phyloP scores from a whole-genome alignment of 305 asterid genomes.

The Solanum chacoense region DNA sequence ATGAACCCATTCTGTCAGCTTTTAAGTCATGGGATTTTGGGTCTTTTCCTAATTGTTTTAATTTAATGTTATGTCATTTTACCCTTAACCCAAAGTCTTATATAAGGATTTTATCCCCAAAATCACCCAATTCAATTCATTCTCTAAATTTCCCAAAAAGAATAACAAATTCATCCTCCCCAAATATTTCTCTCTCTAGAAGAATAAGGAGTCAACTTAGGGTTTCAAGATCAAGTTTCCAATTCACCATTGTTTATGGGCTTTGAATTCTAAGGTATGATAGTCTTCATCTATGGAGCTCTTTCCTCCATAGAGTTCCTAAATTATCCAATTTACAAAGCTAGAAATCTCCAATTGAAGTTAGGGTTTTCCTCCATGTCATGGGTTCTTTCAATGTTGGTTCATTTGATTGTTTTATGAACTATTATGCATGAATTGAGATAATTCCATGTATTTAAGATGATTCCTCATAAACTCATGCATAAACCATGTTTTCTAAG shows the following conservation, averaged over 20 bases:
- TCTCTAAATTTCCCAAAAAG: not conserved
- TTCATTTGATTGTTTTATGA: too few relatives aligned
- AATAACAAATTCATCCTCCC: not conserved
- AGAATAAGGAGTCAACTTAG: not conserved
- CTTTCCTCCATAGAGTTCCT: not conserved
- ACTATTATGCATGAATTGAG: not conserved
- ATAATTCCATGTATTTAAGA: not conserved
- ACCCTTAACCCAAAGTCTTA: not conserved
- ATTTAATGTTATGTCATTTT: not conserved
- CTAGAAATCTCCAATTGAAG: too few relatives aligned
- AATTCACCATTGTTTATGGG: not conserved
- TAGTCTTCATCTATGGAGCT: not conserved
- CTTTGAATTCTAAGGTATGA: not conserved
- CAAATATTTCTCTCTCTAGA: not conserved
- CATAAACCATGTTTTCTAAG: not conserved
- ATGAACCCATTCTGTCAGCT: not conserved
- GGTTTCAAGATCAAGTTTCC: not conserved
- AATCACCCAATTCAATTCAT: not conserved
- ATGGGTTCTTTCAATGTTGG: not conserved
- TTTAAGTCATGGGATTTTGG: not conserved
- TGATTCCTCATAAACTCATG: not conserved
- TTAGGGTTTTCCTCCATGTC: not conserved
- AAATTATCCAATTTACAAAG: not conserved
- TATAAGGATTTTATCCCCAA: not conserved
- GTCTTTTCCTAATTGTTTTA: not conserved